These are phyloP conservation scores for Knoxia roxburghii DNA, from an alignment of 257 asterid species.

Conservation along the genomic window DNA sequence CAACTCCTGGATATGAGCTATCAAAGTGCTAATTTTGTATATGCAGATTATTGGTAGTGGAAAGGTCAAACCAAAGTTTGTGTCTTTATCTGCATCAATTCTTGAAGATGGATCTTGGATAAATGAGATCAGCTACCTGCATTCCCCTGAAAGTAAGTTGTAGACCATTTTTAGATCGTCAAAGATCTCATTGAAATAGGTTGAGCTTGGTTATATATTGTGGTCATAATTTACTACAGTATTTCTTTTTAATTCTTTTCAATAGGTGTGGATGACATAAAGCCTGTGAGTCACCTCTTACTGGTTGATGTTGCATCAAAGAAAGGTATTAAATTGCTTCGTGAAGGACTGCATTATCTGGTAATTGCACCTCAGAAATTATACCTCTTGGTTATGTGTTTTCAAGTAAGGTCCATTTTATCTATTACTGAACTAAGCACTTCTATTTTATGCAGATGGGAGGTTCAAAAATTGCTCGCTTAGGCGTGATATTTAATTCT, in stretches of 20 bases:
- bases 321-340: conserved; percentile 86
- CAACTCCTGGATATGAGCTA: conserved; percentile 3
- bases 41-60: conserved; percentile 89
- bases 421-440: conserved; percentile 15
- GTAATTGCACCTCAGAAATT: conserved; percentile 29
- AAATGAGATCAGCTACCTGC: conserved; percentile 64
- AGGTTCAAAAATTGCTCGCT: conserved; percentile 71
- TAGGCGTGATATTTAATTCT: conserved; percentile 72
- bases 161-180: conserved; percentile 12
- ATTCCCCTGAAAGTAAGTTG: conserved; percentile 76
- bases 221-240: conserved; percentile 13
- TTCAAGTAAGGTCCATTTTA: background rate
- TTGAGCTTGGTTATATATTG: background rate
- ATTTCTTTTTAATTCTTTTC: conserved; percentile 19
- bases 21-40: conserved; percentile 17
- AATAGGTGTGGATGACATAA: conserved; percentile 83
- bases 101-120: conserved; percentile 57
- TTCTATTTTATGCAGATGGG: conserved; percentile 54
- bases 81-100: conserved; percentile 61
- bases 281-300: conserved; percentile 97
- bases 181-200: background rate
- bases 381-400: background rate
- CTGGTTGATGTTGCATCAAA: conserved; percentile 62
- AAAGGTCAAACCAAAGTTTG: conserved; percentile 71
- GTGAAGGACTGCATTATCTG: conserved; percentile 86